These are phyloP conservation scores for Paragyromitra xinjiangensis DNA, from an alignment of 495 filamentous ascomycete genomes.

Conservation along the genomic window DNA sequence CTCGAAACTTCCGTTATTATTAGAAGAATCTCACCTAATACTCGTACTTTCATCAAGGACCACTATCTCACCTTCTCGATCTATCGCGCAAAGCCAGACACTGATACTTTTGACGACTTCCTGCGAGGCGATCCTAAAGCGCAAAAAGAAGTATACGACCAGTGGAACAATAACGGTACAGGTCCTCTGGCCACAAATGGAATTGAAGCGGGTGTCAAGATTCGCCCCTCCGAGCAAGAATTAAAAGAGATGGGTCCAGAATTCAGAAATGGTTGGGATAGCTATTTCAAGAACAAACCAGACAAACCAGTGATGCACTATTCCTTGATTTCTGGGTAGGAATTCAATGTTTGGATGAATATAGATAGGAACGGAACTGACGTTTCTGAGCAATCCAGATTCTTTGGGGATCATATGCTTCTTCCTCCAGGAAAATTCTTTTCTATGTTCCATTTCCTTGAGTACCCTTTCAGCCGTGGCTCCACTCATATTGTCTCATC, in stretches of 20 bases:
- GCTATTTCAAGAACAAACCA: constrained; percentile 84
- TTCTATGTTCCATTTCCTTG: constrained; percentile 87
- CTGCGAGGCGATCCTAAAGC: constrained; percentile 75
- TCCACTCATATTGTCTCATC: constrained; percentile 74
- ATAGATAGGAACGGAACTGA: constrained; percentile 27
- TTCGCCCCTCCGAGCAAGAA: constrained; percentile 75
- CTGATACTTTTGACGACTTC: constrained; percentile 84
- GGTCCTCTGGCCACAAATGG: constrained; percentile 84
- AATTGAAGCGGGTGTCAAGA: constrained; percentile 84
- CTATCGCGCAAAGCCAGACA: constrained; percentile 78
- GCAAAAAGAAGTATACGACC: constrained; percentile 73
- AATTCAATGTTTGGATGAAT: constrained; percentile 33
- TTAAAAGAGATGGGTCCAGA: constrained; percentile 73
- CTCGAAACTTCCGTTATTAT: background rate
- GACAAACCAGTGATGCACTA: constrained; percentile 91
- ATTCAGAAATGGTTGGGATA: constrained; percentile 76
- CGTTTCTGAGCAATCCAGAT: constrained; percentile 53
- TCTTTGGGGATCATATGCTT: constrained; percentile 75
- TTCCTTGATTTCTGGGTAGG: constrained; percentile 69
- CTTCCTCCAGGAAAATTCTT: constrained; percentile 83
- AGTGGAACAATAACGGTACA: constrained; percentile 82
- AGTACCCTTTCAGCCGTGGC: constrained; percentile 83
- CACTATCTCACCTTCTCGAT: constrained; percentile 83
- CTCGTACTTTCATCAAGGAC: constrained; percentile 59
- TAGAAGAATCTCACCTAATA: background rate